phyloP scores from a whole-genome alignment of 1,284 basidiomycete species.

The Paramarasmius palmivorus region DNA sequence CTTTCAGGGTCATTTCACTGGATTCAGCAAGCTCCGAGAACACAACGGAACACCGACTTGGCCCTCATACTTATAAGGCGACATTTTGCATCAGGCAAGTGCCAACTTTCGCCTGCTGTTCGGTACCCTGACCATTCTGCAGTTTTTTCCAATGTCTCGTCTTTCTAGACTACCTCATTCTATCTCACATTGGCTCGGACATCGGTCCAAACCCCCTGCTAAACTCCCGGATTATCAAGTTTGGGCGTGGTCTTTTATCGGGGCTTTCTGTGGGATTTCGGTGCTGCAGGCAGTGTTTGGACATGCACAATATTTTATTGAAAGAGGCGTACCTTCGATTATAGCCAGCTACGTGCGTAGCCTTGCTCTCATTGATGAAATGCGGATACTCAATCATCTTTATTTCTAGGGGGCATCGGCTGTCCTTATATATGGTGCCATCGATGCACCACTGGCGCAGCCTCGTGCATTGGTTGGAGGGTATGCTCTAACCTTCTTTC shows the following conservation, averaged over 20 bases:
- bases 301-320: constrained; percentile 47
- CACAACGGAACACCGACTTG: too few relatives aligned
- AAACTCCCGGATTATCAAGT: constrained; percentile 41
- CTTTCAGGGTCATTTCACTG: too few relatives aligned
- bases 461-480: constrained; percentile 56
- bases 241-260: constrained; percentile 47
- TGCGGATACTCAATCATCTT: neutral
- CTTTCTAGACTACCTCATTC: constrained; percentile 39
- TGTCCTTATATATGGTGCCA: constrained; percentile 57
- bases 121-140: neutral
- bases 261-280: constrained; percentile 56
- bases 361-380: neutral
- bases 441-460: constrained; percentile 62
- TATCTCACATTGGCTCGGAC: constrained; percentile 47
- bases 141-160: neutral
- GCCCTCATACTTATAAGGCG: too few relatives aligned
- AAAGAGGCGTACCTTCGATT: constrained; percentile 47
- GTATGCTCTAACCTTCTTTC: neutral
- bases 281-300: constrained; percentile 57
- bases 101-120: neutral
- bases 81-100: too few relatives aligned
- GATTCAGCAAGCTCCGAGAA: too few relatives aligned
- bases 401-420: constrained; percentile 54
- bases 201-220: constrained; percentile 36
- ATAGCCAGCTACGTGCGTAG: constrained; percentile 48